Percentiles rank a stretch among this genome's conserved stretches.
phyloP scores from a whole-genome alignment of 2,329 filamentous ascomycete species.

The Fusarium sambucinum region DNA sequence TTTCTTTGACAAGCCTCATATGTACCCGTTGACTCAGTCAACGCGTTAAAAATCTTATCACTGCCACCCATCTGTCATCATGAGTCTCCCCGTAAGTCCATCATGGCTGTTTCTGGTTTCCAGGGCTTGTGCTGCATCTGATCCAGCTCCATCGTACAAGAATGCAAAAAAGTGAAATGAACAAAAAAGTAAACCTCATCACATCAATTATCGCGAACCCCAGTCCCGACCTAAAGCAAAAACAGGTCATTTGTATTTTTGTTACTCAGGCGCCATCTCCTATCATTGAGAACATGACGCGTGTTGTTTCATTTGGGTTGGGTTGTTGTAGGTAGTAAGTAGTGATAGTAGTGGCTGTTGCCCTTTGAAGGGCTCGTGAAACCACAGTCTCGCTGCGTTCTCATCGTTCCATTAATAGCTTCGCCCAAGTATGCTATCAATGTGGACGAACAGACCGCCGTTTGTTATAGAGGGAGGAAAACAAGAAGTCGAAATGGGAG shows the following conservation, averaged over 20 bases:
- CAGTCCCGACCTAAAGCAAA: constrained; percentile 20
- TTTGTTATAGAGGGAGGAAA: constrained; percentile 28
- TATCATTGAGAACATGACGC: constrained; percentile 21
- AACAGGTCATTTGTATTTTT: constrained; percentile 20
- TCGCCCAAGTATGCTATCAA: constrained; percentile 21
- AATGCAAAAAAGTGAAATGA: constrained; percentile 26
- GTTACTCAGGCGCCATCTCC: constrained; percentile 27
- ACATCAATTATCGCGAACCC: constrained; percentile 32
- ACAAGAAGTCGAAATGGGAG: constrained; percentile 9
- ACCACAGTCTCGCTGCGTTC: background rate
- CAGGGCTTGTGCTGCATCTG: constrained; percentile 29
- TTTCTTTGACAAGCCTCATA: constrained; percentile 27
- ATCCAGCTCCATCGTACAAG: constrained; percentile 42
- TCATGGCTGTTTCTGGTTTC: constrained; percentile 26
- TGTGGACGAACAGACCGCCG: constrained; percentile 18
- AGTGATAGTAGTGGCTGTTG: constrained; percentile 2
- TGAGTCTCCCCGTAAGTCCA: constrained; percentile 16
- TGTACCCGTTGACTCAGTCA: constrained; percentile 28
- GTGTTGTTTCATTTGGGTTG: constrained; percentile 9
- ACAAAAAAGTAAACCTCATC: constrained; percentile 16
- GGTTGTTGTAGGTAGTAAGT: constrained; percentile 10
- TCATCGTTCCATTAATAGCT: constrained; percentile 16
- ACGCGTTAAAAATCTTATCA: constrained; percentile 24
- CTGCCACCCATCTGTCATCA: constrained; percentile 22
- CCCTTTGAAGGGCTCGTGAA: background rate